A percentile compares a stretch with the other conserved stretches of the same genome.
phyloP scores from a whole-genome alignment of 441 rosid species.

The Populus hybrid region DNA sequence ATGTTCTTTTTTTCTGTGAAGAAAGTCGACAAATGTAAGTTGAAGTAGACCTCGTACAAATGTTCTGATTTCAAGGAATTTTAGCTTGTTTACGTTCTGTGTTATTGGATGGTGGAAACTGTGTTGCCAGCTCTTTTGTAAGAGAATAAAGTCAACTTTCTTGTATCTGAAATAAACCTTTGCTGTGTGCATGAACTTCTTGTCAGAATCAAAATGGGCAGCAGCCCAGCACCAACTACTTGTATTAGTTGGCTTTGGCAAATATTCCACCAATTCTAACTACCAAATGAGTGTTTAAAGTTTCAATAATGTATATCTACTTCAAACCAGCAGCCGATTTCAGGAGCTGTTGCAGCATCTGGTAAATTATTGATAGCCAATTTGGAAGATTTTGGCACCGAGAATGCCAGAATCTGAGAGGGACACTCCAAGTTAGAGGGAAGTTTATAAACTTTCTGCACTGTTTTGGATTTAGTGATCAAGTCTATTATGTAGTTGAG shows the following conservation, averaged over 20 bases:
- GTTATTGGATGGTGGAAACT: background rate
- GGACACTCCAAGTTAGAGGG: background rate
- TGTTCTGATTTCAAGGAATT: background rate
- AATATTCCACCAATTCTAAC: conserved; percentile 10
- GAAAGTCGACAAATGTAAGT: background rate
- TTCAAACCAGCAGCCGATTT: background rate
- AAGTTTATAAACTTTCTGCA: background rate
- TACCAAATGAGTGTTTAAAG: conserved; percentile 5
- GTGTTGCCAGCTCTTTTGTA: background rate
- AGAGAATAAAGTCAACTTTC: background rate
- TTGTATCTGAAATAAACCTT: background rate
- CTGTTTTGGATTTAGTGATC: background rate
- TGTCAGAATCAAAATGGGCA: conserved; percentile 4
- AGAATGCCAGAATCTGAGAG: background rate
- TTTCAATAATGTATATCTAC: background rate
- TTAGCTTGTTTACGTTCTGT: no score
- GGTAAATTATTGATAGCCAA: background rate
- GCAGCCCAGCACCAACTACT: conserved; percentile 13
- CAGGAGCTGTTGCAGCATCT: background rate
- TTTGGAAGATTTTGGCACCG: background rate
- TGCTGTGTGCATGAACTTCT: background rate
- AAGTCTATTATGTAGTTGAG: background rate
- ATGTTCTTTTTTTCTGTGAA: background rate
- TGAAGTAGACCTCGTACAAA: no score
- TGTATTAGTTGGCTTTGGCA: conserved; percentile 16